A percentile compares a stretch with the other conserved stretches of the same genome.
phyloP scores from a whole-genome alignment of 805 yeast genomes.

The Yarrowia sp. region DNA sequence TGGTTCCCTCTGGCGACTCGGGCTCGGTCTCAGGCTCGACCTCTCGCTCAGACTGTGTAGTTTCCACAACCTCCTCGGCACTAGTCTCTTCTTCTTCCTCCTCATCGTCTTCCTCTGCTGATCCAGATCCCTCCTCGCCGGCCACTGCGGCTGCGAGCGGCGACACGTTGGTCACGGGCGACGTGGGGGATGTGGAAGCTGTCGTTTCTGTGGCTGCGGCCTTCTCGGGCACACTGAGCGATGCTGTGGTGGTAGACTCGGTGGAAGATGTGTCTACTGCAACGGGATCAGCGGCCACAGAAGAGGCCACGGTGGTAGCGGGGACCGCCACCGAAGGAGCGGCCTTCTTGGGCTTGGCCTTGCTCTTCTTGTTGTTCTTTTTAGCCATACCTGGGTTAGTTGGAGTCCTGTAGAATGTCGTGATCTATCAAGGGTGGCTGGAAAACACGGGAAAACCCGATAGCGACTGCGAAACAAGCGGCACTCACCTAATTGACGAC shows the following conservation, averaged over 20 bases:
- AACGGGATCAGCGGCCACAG: slow-evolving; percentile 22
- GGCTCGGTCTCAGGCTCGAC: not conserved
- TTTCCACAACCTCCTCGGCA: not conserved
- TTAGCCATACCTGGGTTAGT: slow-evolving; percentile 37
- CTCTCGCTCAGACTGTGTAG: not conserved
- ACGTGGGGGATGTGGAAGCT: slow-evolving; percentile 7
- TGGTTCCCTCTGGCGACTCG: slow-evolving; percentile 26
- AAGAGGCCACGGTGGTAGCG: slow-evolving; percentile 5
- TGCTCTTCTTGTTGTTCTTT: slow-evolving; percentile 31
- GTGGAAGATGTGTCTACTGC: not conserved
- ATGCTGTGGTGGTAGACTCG: not conserved
- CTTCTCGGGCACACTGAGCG: slow-evolving; percentile 18
- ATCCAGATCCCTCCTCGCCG: slow-evolving; percentile 7
- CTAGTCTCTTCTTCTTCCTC: not conserved
- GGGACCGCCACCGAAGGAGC: slow-evolving; percentile 17
- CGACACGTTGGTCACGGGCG: slow-evolving; percentile 17
- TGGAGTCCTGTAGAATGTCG: not conserved
- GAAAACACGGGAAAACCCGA: not conserved
- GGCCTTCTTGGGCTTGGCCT: slow-evolving; percentile 35
- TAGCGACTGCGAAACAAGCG: not conserved
- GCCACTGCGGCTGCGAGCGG: not conserved
- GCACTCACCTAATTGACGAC: slow-evolving; percentile 36
- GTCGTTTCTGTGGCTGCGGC: slow-evolving; percentile 23
- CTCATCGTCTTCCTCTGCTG: slow-evolving; percentile 8
- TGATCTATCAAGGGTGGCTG: not conserved